Percentiles rank a stretch among this genome's conserved stretches.
Evolutionary conservation across 306 rosid species (phyloP).

Genomic region (Begonia loranthoides): DNA sequence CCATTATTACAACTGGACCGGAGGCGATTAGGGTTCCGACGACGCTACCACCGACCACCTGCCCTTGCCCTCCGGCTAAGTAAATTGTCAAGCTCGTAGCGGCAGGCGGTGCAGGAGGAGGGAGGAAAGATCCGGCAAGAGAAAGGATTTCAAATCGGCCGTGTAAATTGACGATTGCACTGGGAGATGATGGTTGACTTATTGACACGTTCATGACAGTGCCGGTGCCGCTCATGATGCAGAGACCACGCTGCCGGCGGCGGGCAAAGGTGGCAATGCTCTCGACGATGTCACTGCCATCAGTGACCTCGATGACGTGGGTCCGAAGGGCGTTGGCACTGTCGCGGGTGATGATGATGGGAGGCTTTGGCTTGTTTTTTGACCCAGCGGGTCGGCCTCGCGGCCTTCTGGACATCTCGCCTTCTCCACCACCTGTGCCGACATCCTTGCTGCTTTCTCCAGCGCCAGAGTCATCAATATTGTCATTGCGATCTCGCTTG

Average conservation of each 20-base stretch:
- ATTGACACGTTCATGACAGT: constrained; percentile 1
- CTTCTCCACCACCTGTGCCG: not conserved
- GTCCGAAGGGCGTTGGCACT: constrained; percentile 2
- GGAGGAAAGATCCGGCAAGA: not conserved
- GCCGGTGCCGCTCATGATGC: constrained; percentile 1
- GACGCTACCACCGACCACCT: constrained; percentile 4
- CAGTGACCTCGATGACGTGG: constrained; percentile 2
- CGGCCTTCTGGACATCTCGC: not conserved
- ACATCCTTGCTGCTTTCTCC: not conserved
- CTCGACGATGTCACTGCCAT: not conserved
- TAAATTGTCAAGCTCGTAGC: not conserved
- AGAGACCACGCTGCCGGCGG: not conserved
- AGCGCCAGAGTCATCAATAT: not conserved
- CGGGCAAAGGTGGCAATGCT: constrained; percentile 1
- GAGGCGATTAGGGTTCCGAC: not conserved
- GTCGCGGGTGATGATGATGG: constrained; percentile 2
- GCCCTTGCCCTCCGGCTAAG: constrained; percentile 4
- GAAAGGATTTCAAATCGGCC: constrained; percentile 3
- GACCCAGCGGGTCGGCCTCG: constrained; percentile 3
- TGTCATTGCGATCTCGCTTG: constrained; percentile 34
- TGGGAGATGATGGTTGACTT: not conserved
- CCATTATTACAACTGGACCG: not conserved
- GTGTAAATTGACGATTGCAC: not conserved
- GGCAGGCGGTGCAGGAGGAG: not conserved
- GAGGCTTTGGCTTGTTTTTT: constrained; percentile 3